Percentiles rank a stretch among this genome's conserved stretches.
Conservation (phyloP, 2,329 filamentous ascomycete genomes). For the Neospermospora avenae region DNA sequence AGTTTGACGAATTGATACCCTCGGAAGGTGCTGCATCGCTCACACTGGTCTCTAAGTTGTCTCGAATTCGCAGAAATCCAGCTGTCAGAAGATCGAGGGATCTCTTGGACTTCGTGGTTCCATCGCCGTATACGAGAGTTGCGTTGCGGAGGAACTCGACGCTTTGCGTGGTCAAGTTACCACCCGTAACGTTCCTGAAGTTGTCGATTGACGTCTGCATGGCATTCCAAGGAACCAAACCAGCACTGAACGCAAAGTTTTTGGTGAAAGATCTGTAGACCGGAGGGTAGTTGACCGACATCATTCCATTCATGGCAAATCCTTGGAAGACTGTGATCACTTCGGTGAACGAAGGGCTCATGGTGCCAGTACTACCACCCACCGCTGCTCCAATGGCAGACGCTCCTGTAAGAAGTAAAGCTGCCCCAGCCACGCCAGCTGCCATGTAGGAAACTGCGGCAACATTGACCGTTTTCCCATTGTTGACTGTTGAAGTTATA, state of each 20-base stretch:
- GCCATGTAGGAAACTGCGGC: conserved; percentile 80
- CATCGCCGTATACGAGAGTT: conserved; percentile 68
- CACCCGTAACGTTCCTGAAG: conserved; percentile 78
- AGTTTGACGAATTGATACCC: conserved; percentile 18
- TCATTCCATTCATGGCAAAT: conserved; percentile 94
- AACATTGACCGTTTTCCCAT: conserved; percentile 78
- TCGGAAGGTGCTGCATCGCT: conserved; percentile 36
- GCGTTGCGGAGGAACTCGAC: conserved; percentile 71
- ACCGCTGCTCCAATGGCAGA: conserved; percentile 64
- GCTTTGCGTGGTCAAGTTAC: conserved; percentile 79
- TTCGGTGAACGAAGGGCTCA: conserved; percentile 82
- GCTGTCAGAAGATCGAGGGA: conserved; percentile 43
- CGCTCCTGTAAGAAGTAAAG: conserved; percentile 69
- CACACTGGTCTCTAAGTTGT: conserved; percentile 47
- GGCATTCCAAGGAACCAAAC: conserved; percentile 75
- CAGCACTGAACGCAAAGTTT: conserved; percentile 91
- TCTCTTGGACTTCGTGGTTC: conserved; percentile 56
- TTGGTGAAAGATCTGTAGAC: conserved; percentile 87
- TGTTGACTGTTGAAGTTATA: conserved; percentile 75
- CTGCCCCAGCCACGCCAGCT: conserved; percentile 80
- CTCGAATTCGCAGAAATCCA: conserved; percentile 51
- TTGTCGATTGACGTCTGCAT: conserved; percentile 81
- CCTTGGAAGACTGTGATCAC: conserved; percentile 89
- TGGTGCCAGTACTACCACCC: conserved; percentile 50
- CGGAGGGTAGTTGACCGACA: conserved; percentile 81